These are phyloP conservation scores for Lepidium sativum DNA, from an alignment of 345 rosid genomes.

Conservation along the genomic window DNA sequence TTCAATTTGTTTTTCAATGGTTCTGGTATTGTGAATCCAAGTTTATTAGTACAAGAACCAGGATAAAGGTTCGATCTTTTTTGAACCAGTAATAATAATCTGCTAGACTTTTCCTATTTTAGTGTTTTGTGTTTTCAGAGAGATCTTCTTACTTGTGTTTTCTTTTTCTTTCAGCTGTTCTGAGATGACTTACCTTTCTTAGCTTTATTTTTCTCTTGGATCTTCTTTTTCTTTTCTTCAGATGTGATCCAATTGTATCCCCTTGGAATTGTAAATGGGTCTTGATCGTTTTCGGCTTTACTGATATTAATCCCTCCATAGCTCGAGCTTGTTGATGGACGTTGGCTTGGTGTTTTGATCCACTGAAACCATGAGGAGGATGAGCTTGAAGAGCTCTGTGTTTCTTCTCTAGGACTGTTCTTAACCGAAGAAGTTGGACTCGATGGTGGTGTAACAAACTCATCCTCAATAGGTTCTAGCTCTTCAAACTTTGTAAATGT, in stretches of 20 bases:
- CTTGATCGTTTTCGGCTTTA: conserved; percentile 60
- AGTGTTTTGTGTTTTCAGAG: conserved; percentile 11
- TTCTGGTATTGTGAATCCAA: background rate
- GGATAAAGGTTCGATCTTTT: background rate
- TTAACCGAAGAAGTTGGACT: conserved; percentile 53
- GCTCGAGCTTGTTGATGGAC: conserved; percentile 41
- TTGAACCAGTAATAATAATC: background rate
- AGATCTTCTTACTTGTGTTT: conserved; percentile 18
- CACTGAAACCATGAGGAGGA: conserved; percentile 98
- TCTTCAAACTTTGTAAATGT: conserved; percentile 96
- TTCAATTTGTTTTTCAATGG: conserved; percentile 10
- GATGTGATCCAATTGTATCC: conserved; percentile 85
- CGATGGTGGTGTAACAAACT: conserved; percentile 90
- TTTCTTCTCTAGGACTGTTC: conserved; percentile 49
- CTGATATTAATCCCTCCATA: conserved; percentile 19
- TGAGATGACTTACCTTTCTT: conserved; percentile 40
- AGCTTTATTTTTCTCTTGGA: conserved; percentile 82
- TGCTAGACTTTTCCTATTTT: conserved; percentile 24
- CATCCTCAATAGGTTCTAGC: conserved; percentile 66
- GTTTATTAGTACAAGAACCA: conserved; percentile 25
- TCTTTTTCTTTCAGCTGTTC: conserved; percentile 14
- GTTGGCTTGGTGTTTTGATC: conserved; percentile 79
- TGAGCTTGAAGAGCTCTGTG: conserved; percentile 41
- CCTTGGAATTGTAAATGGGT: conserved; percentile 71
- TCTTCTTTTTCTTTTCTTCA: conserved; percentile 91